Percentiles rank a stretch among this genome's conserved stretches.
Conservation (phyloP, 2,329 filamentous ascomycete genomes). For the Aspergillus terreus region DNA sequence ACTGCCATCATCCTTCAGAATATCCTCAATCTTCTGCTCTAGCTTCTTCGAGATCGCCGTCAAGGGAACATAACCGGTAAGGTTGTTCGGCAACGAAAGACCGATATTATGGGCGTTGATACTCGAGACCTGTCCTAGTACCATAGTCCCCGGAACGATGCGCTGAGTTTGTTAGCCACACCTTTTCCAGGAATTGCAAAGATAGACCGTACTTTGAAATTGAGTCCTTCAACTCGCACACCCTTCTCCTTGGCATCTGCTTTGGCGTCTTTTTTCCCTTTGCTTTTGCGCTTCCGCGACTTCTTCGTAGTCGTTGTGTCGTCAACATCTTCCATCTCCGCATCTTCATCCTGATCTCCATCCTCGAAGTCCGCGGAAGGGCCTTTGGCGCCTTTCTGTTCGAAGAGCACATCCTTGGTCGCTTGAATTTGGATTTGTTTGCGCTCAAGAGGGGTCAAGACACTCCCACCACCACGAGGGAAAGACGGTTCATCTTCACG, state of each 20-base stretch:
- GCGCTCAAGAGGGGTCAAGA: constrained; percentile 88
- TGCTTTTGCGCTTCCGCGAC: constrained; percentile 37
- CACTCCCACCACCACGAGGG: constrained; percentile 84
- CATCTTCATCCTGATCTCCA: constrained; percentile 56
- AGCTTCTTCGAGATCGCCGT: constrained; percentile 84
- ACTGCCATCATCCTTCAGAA: constrained; percentile 58
- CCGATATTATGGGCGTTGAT: constrained; percentile 77
- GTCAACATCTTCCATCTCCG: constrained; percentile 47
- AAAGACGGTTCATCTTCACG: constrained; percentile 84
- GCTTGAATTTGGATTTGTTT: constrained; percentile 96
- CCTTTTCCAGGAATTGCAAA: neutral
- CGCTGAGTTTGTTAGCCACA: constrained; percentile 55
- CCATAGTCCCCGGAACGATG: constrained; percentile 76
- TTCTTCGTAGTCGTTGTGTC: constrained; percentile 38
- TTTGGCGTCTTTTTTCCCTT: constrained; percentile 50
- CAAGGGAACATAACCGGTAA: constrained; percentile 83
- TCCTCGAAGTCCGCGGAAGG: constrained; percentile 49
- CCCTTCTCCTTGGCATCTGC: constrained; percentile 47
- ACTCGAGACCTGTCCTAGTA: constrained; percentile 79
- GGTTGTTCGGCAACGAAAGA: constrained; percentile 85
- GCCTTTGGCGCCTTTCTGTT: constrained; percentile 63
- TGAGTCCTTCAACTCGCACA: constrained; percentile 79
- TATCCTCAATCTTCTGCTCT: constrained; percentile 68
- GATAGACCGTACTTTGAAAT: constrained; percentile 66
- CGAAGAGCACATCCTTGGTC: constrained; percentile 84